Percentiles rank a stretch among this genome's conserved stretches.
phyloP scores from a whole-genome alignment of 2,329 filamentous ascomycete species.

The Colletotrichum brevisporum region DNA sequence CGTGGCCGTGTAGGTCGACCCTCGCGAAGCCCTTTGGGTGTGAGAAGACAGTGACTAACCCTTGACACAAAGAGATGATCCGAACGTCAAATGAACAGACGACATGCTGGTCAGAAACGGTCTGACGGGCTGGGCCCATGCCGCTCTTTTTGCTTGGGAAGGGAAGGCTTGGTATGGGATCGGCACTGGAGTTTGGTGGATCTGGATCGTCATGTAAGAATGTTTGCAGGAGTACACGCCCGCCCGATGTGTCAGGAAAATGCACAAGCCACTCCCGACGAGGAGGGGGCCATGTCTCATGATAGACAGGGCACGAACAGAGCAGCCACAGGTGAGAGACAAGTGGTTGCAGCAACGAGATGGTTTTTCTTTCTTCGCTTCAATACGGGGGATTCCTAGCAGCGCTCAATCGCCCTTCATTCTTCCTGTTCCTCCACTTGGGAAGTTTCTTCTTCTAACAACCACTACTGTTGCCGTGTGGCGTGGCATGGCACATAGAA shows the following conservation, averaged over 20 bases:
- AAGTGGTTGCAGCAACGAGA: slow-evolving; percentile 41
- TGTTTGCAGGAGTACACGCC: slow-evolving; percentile 40
- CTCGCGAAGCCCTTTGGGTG: slow-evolving; percentile 42
- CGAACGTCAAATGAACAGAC: slow-evolving; percentile 25
- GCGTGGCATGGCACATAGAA: slow-evolving; percentile 39
- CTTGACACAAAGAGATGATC: slow-evolving; percentile 32
- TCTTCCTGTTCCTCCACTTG: slow-evolving; percentile 21
- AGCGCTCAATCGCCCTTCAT: slow-evolving; percentile 26
- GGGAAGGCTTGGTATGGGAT: slow-evolving; percentile 40
- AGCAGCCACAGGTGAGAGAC: slow-evolving; percentile 31
- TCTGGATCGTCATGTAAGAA: slow-evolving; percentile 41
- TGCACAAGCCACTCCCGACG: slow-evolving; percentile 38
- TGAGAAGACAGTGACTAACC: slow-evolving; percentile 31
- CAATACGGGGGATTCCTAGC: slow-evolving; percentile 22
- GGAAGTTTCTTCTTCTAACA: slow-evolving; percentile 29
- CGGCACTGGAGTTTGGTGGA: slow-evolving; percentile 41
- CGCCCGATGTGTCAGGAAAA: slow-evolving; percentile 40
- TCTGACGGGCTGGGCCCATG: slow-evolving; percentile 38
- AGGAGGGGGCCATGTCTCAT: slow-evolving; percentile 40
- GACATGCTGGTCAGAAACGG: slow-evolving; percentile 30
- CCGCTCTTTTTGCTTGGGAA: slow-evolving; percentile 39
- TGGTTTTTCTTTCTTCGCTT: slow-evolving; percentile 36
- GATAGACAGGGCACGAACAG: slow-evolving; percentile 35
- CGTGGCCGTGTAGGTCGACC: slow-evolving; percentile 71
- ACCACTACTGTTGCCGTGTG: slow-evolving; percentile 35